A percentile compares a stretch with the other conserved stretches of the same genome.
phyloP scores from a whole-genome alignment of 257 asterid species.

The Solanum boliviense region DNA sequence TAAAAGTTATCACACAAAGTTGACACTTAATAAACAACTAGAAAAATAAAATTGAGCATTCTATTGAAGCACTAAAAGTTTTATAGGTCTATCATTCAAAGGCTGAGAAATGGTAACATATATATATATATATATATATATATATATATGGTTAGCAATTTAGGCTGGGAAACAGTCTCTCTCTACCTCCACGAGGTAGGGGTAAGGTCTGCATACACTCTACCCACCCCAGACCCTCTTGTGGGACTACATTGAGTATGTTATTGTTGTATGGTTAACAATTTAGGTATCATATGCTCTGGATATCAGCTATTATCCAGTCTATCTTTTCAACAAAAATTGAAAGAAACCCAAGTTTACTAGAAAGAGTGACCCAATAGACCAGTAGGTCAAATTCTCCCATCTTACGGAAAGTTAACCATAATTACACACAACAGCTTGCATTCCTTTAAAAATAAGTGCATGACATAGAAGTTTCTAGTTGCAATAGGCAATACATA shows the following conservation, averaged over 20 bases:
- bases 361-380: background rate
- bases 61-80: background rate
- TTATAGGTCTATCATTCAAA: background rate
- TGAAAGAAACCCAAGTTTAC: background rate
- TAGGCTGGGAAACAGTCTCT: background rate
- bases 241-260: background rate
- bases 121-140: background rate
- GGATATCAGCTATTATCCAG: background rate
- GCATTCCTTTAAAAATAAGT: background rate
- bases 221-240: background rate
- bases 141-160: background rate
- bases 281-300: background rate
- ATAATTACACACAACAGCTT: background rate
- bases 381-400: background rate
- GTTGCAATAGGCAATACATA: background rate
- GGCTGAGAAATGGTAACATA: background rate
- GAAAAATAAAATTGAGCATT: background rate
- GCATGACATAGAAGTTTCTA: background rate
- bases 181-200: background rate
- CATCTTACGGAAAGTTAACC: background rate
- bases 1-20: background rate
- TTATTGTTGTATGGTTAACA: background rate
- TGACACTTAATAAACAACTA: background rate
- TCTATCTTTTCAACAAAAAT: background rate
- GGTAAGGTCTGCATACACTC: background rate